Evolutionary conservation across 2,329 filamentous ascomycete species (phyloP), one percentile per base, ranked within the genome.

Genomic region (Aspergillus terreus): DNA sequence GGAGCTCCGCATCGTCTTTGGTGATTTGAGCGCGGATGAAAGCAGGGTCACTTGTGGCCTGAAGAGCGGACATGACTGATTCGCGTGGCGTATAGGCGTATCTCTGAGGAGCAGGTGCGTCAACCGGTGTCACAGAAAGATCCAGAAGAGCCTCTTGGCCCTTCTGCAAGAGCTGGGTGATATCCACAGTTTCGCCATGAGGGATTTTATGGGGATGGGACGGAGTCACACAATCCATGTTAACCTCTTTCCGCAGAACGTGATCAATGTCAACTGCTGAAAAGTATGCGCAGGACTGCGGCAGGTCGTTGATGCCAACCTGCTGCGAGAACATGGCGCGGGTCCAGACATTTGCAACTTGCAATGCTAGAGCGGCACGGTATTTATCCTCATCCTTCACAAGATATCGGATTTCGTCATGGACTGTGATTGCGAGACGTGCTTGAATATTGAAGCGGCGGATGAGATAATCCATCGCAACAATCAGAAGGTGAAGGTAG

Each of bases 301-400:
- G 94, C 9, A 99, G 80, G 64, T 99, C 94, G 58, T 95, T 79
- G 63, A 99, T 99, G 53, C 94, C 94, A 64, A 96, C 89, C 72
- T 99, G 94, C 71, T 99, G 91, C 0, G 88, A 84, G 69, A 99
- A 99, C 88, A 99, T 96, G 57, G 92, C 92, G 46, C 94, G 82
- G 0, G 95, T 99, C 94, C 94, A 99, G 17, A 99, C 71, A 65
- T 99, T 99, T 52, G 92, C 85, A 6, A 99, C 81, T 70, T 99
- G 94, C 11, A 99, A 77, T 1, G 95, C 94, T 84, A 99, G 88
- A 10, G 92, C 92, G 2, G 88, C 85, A 38, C 88, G 83, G 65
- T 97, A 99, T 63, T 87, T 89, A 72, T 99, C 91, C 54, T 88
- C 78, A 2, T 92, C 81, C 63, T 86, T 86, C 40, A 96, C 91